Evolutionary conservation across 192 early-diverging fungal species (phyloP).

Genomic region (Coemansia erecta): DNA sequence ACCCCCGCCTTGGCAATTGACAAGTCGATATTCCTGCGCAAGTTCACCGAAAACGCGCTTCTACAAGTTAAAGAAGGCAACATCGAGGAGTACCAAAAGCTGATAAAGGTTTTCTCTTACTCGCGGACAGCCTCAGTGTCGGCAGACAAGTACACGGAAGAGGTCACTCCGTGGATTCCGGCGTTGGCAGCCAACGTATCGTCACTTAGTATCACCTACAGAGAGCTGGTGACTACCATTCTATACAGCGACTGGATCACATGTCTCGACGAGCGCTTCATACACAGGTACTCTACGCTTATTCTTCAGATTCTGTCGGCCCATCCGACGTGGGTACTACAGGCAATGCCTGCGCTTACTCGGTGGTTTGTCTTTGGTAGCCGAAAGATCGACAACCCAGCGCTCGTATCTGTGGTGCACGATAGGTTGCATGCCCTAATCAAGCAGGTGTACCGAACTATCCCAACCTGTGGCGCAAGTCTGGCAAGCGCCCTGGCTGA

Average conservation of each 20-base stretch:
- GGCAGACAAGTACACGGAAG: constrained; percentile 20
- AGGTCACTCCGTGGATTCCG: constrained; percentile 35
- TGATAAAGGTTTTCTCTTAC: constrained; percentile 39
- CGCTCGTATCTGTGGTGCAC: constrained; percentile 18
- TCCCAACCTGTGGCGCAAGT: constrained; percentile 39
- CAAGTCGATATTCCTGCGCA: constrained; percentile 40
- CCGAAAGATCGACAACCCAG: constrained; percentile 7
- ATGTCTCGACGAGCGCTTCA: constrained; percentile 26
- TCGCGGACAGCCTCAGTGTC: constrained; percentile 14
- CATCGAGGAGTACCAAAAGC: constrained; percentile 31
- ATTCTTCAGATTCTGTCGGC: constrained; percentile 37
- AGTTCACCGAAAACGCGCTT: constrained; percentile 40
- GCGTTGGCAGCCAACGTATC: constrained; percentile 37
- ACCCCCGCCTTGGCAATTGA: constrained; percentile 12
- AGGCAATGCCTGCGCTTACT: constrained; percentile 31
- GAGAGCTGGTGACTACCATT: constrained; percentile 35
- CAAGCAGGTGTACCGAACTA: constrained; percentile 27
- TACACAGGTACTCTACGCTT: constrained; percentile 37
- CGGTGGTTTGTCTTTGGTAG: constrained; percentile 41
- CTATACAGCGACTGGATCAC: constrained; percentile 41
- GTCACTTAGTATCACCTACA: constrained; percentile 17
- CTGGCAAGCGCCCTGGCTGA: constrained; percentile 24
- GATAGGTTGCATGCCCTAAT: constrained; percentile 25
- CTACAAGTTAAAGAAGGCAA: constrained; percentile 37
- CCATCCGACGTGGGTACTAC: constrained; percentile 36